Base-by-base conservation (phyloP, 2,329 filamentous ascomycete species). In the Cladosporium sphaerospermum region DNA sequence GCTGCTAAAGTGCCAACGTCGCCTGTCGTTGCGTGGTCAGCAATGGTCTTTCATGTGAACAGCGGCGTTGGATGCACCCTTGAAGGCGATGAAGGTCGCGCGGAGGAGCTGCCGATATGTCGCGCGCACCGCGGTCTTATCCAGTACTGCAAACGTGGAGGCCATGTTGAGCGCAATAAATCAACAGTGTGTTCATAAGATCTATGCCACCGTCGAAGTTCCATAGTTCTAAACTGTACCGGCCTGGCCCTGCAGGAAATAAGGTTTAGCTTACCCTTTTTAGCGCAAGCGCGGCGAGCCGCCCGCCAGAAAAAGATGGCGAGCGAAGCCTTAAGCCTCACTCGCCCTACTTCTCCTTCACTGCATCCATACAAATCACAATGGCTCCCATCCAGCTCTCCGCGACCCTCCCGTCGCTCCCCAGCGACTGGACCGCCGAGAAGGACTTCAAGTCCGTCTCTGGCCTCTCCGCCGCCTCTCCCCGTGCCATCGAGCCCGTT, bases 401-500 rank as follows among this genome's bases (percentile, higher is more conserved):
- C 54, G 77, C 85, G 57, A 79, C 85, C 16, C 79, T 96, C 43
- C 90, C 90, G 45, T 71, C 82, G 66, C 82, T 97, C 51, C 83
- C 91, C 45, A 79, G 81, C 65, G 89, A 83, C 63, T 97, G 92
- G 91, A 78, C 81, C 43, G 86, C 82, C 58, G 90, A 95, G 56
- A 95, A 95, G 73, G 89, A 95, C 73, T 96, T 97, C 81, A 93
- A 93, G 76, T 74, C 86, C 54, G 71, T 95, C 61, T 87, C 86
- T 65, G 78, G 83, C 63, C 79, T 97, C 59, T 91, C 88, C 58
- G 75, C 80, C 59, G 83, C 89, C 37, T 86, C 84, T 47, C 85
- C 91, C 76, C 86, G 93, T 69, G 92, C 87, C 69, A 85, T 99
- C 66, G 93, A 97, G 78, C 91, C 93, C 52, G 89, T 97, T 62